phyloP scores from a whole-genome alignment of 1,284 basidiomycete species.

The Ceratobasidium sp. region DNA sequence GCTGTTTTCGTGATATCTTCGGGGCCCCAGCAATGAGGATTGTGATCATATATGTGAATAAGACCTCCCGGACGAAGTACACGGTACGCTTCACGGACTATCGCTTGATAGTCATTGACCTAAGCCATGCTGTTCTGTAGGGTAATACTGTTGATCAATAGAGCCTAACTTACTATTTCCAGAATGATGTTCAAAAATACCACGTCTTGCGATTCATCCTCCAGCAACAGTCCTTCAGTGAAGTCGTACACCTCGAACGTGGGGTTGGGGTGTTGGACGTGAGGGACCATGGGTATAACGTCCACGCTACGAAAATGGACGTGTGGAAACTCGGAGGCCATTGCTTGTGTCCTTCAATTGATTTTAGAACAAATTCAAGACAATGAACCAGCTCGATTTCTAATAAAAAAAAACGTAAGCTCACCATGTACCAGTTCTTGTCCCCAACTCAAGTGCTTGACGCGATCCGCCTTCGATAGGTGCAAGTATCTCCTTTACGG shows the following conservation, averaged over 20 bases:
- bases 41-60: not conserved
- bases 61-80: not conserved
- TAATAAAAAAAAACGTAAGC: not conserved
- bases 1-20: not conserved
- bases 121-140: no score
- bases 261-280: not conserved
- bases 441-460: not conserved
- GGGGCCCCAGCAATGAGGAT: not conserved
- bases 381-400: no score
- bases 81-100: not conserved
- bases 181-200: slow-evolving; percentile 10
- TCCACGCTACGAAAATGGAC: not conserved
- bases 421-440: not conserved
- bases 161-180: not conserved
- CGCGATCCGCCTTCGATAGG: not conserved
- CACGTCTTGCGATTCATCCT: not conserved
- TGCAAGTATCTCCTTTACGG: not conserved
- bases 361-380: not conserved
- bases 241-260: slow-evolving; percentile 16
- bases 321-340: slow-evolving; percentile 12
- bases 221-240: not conserved
- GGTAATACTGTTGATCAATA: no score
- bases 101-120: not conserved
- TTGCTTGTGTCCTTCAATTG: not conserved
- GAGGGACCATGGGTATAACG: not conserved